Percentiles rank a stretch among this genome's conserved stretches.
Conservation (phyloP, 306 rosid species). For the Prosopis cineraria region DNA sequence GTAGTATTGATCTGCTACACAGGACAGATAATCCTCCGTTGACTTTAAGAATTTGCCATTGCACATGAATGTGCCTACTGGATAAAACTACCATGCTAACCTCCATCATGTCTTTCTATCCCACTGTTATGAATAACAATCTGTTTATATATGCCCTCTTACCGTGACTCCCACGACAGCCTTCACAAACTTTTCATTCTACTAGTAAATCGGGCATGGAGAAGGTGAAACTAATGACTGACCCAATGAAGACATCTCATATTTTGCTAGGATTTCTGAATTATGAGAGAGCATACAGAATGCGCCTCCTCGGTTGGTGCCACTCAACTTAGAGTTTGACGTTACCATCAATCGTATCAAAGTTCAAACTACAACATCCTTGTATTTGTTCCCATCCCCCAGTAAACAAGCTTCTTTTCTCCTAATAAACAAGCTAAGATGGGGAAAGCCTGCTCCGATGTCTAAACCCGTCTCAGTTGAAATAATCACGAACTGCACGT, state of each 20-base stretch:
- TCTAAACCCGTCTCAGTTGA: background rate
- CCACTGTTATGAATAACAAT: background rate
- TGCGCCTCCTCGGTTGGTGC: background rate
- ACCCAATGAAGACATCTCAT: background rate
- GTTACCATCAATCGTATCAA: background rate
- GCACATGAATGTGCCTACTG: background rate
- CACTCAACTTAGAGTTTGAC: background rate
- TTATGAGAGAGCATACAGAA: background rate
- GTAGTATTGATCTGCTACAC: background rate
- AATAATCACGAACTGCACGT: background rate
- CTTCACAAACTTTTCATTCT: background rate
- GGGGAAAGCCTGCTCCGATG: background rate
- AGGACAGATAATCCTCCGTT: background rate
- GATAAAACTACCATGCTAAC: background rate
- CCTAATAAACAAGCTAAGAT: background rate
- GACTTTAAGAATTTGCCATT: background rate
- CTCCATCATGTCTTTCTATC: background rate
- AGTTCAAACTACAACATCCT: background rate
- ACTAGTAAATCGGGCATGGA: background rate
- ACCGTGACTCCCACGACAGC: background rate
- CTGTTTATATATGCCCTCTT: background rate
- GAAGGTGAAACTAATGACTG: background rate
- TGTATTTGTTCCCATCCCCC: background rate
- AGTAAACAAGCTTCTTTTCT: background rate
- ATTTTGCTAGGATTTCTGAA: background rate